Percentiles rank a stretch among this genome's conserved stretches.
Conservation (phyloP, 1,139 yeast species). For the Saccharomyces hybrid region DNA sequence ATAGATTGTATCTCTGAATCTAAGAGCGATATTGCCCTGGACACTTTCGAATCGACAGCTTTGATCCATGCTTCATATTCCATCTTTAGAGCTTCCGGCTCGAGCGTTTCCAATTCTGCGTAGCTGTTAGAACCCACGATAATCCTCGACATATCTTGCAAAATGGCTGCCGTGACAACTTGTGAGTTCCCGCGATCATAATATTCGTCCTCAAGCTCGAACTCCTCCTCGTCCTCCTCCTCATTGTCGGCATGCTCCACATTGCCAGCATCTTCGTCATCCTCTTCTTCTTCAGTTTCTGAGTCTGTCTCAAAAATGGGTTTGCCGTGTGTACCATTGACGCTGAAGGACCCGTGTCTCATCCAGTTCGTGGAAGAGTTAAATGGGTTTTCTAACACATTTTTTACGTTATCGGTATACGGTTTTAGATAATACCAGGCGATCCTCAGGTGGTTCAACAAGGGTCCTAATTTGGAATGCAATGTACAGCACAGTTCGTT, state of each 20-base stretch:
- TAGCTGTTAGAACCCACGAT: background rate
- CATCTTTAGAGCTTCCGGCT: background rate
- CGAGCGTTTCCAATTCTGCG: background rate
- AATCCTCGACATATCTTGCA: background rate
- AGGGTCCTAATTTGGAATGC: constrained; percentile 7
- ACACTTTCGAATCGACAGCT: background rate
- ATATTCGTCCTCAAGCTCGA: constrained; percentile 8
- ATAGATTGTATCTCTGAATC: background rate
- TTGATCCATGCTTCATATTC: constrained; percentile 11
- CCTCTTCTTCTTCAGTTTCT: constrained; percentile 1
- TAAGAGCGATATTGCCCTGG: background rate
- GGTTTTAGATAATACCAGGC: constrained; percentile 9
- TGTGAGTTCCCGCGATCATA: background rate
- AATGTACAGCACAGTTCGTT: background rate
- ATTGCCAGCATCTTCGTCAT: constrained; percentile 5
- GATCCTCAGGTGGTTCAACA: constrained; percentile 7
- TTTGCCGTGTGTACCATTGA: constrained; percentile 5
- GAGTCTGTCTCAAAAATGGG: constrained; percentile 2
- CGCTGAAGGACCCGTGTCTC: background rate
- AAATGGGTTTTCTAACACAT: background rate
- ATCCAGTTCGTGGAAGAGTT: constrained; percentile 7
- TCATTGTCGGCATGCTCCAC: constrained; percentile 8
- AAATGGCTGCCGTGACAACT: background rate
- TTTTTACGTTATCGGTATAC: constrained; percentile 7
- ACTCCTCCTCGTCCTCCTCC: constrained; percentile 8